Evolutionary conservation across 768 basidiomycete species (phyloP), one percentile per base, ranked within the genome.

Genomic region (Lanmaoa pseudosensibilis): DNA sequence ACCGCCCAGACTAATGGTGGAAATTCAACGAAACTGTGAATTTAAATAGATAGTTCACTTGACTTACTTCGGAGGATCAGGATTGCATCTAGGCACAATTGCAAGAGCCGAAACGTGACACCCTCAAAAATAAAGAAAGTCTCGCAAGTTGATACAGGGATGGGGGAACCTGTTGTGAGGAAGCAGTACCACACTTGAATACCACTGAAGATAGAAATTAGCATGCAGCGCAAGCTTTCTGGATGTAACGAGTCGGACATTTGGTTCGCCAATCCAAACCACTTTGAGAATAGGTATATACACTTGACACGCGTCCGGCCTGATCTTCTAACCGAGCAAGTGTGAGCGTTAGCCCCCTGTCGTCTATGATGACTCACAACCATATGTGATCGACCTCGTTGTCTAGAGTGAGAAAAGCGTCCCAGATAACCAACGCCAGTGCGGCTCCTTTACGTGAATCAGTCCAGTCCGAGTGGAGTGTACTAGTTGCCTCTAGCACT

Each of bases 281-380:
- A 68, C 54, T 38, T 66, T 1, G 66, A 27, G 18, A 66, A 57
- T 25, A 66, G 48, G 47, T 57, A 66, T 52, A 66, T 59, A 50
- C 60, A 56, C 38, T 68, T 66, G 30, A 68, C 46, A 12, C 57
- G 23, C 15, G 27, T 10, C 19, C 57, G 21, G 23, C 32, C n/a
- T 2, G 57, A n/a, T 33, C 55, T 56, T 46, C 65, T 66, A 32
- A 36, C 15, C 33, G 32, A 39, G 18, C 1, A 7, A 2, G 10
- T 12, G 18, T 56, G n/a, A 33, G 13, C 18, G 32, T 32, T 23
- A 34, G 12, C 8, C 11, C 27, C 5, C 33, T 27, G 0, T 32
- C 12, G n/a, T 39, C 34, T 27, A 27, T 30, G 15, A 51, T 18
- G 38, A 67, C 65, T 65, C 48, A 66, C 65, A 38, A 39, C 65